A percentile compares a stretch with the other conserved stretches of the same genome.
Conservation (phyloP, 129 eudicot species). For the Ambrosia trifida region DNA sequence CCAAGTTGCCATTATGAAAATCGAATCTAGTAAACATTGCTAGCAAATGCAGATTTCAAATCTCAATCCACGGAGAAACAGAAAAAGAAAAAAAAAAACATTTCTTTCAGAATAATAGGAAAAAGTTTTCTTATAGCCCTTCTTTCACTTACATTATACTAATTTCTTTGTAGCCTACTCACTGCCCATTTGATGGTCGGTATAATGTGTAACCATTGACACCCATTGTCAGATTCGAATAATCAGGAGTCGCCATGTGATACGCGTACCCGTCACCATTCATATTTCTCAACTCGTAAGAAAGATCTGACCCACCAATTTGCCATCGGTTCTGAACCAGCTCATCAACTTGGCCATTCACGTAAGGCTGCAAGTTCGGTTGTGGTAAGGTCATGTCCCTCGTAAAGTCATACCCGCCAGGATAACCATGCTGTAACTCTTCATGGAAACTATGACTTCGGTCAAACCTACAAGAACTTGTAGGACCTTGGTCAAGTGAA, state of each 20-base stretch:
- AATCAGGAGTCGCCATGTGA: slow-evolving; percentile 53
- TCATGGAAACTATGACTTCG: slow-evolving; percentile 63
- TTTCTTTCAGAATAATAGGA: slow-evolving; percentile 49
- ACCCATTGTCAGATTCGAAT: slow-evolving; percentile 51
- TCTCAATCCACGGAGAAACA: slow-evolving; percentile 19
- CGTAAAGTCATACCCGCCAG: slow-evolving; percentile 35
- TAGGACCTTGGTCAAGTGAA: slow-evolving; percentile 46
- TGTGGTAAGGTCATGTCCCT: slow-evolving; percentile 55
- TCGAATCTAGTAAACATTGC: slow-evolving; percentile 30
- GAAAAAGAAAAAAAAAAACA: background rate
- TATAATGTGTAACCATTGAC: slow-evolving; percentile 65
- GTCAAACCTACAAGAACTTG: slow-evolving; percentile 72
- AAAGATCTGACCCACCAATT: slow-evolving; percentile 56
- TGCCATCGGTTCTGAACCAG: slow-evolving; percentile 75
- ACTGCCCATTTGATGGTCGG: slow-evolving; percentile 77
- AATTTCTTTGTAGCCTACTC: slow-evolving; percentile 26
- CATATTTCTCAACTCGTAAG: slow-evolving; percentile 40
- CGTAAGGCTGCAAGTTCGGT: slow-evolving; percentile 42
- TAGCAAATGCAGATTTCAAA: slow-evolving; percentile 24
- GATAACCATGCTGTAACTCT: slow-evolving; percentile 48
- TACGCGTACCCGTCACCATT: slow-evolving; percentile 51
- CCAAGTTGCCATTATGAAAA: slow-evolving; percentile 11
- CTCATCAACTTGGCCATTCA: slow-evolving; percentile 64
- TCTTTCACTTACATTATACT: slow-evolving; percentile 45
- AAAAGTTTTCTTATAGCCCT: slow-evolving; percentile 38